Base-by-base conservation (phyloP, 1,284 basidiomycete species). In the Pseudozyma sp. region DNA sequence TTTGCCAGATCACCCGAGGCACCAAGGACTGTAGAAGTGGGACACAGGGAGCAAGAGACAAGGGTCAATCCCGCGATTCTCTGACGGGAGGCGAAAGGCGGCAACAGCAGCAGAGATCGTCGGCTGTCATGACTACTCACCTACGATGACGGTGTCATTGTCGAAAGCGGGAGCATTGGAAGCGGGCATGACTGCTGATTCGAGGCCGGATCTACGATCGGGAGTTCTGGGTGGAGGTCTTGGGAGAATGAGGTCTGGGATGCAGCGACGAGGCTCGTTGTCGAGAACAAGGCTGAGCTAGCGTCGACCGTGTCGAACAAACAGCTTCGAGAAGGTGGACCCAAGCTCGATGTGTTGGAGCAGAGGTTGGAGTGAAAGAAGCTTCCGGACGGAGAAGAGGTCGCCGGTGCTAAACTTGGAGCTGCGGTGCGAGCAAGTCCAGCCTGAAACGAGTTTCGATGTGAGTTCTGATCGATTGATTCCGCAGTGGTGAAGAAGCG, bases 1-100 rank as follows among this genome's bases (percentile, higher is more conserved):
- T 97, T 97, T 67, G 96, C 97, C 53, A 99, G 88, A 88, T 99
- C 96, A 54, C 96, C 96, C 64, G 94, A 97, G 24, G 96, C 96
- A 68, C 97, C 97, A 67, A 97, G 90, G 60, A 99, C 96, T 94
- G 81, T 16, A 17, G 24, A 46, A 14, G 19, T 7, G 33, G 17
- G 24, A 10, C 30, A 31, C 35, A 35, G n/a, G 24, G 43, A 42
- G 46, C 33, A 30, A 35, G n/a, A 30, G 37, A 11, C 30, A 42
- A 16, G 16, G 30, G 54, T 37, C 33, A 48, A 35, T 48, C 9
- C 9, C 16, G 4, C 16, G 46, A 11, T 34, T 47, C 16, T 24
- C 24, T 24, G 24, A 4, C 24, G 24, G 24, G 4, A 24, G 24
- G 24, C 24, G 24, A 24, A 24, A 24, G 24, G 1, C 24, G 24